Base-by-base conservation (phyloP, 768 basidiomycete species). In the Lentinula aciculospora region DNA sequence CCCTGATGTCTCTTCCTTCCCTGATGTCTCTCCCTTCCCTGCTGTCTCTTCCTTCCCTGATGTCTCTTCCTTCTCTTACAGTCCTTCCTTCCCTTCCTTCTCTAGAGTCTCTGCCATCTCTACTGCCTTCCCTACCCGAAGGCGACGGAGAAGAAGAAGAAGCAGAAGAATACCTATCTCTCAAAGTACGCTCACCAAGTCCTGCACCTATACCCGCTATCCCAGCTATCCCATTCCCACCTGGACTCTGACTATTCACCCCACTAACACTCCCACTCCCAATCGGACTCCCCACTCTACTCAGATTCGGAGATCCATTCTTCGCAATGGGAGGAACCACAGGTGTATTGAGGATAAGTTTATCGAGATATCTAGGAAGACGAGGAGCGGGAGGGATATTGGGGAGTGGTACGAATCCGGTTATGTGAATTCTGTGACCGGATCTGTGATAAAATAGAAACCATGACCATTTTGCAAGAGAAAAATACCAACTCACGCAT, bases 281-380 rank as follows among this genome's bases (percentile, higher is more conserved):
- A 53, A 45, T 58, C 34, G 61, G 67, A 54, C 40, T 72, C 62
- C 56, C 63, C 23, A 60, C 71, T 62, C 63, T 78, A 66, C 19
- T 37, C 32, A 28, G 5, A 27, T 13, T 25, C 17, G 47, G 29
- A 8, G 27, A 25, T 15, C 27, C 27, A 8, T 29, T 29, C 13
- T n/a, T 29, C 29, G 47, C 13, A 15, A 29, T n/a, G 32, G 49
- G 31, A n/a, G 65, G 67, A 58, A 63, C 69, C 31, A 48, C 70
- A 64, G 64, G 72, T 9, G 70, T 68, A 58, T 98, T 98, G 60
- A 99, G 72, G 58, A 98, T 97, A 49, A 97, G 85, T 65, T 94
- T 94, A 66, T 98, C 95, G 40, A 99, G 76, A 66, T 98, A 93
- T 1, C 94, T 76, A 0, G 97, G 97, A 44, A 98, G 78, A 1